These are phyloP conservation scores for Tagetes erecta DNA, from an alignment of 129 eudicot species.

Conservation along the genomic window DNA sequence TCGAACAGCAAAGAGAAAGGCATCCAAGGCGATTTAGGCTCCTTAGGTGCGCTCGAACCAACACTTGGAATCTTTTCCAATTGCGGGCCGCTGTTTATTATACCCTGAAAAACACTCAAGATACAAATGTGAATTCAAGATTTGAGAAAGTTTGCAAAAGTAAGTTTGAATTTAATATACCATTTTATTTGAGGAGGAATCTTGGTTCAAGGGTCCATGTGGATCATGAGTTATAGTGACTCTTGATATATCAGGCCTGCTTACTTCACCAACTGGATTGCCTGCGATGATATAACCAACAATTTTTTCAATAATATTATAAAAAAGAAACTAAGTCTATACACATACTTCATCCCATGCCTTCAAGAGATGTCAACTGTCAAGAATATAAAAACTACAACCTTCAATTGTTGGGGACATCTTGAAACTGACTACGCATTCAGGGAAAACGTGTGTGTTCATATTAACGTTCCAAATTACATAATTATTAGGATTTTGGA, in stretches of 20 bases:
- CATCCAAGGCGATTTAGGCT: constrained; percentile 70
- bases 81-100: constrained; percentile 18
- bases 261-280: constrained; percentile 29
- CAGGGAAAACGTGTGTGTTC: constrained; percentile 80
- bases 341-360: not conserved
- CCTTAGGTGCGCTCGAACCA: constrained; percentile 43
- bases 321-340: not conserved
- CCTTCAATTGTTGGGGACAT: constrained; percentile 51
- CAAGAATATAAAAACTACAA: constrained; percentile 25
- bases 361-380: not conserved
- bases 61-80: constrained; percentile 33
- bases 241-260: constrained; percentile 32
- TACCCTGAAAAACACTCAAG: constrained; percentile 31
- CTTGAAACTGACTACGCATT: constrained; percentile 73
- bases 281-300: constrained; percentile 12
- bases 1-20: constrained; percentile 52
- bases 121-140: not conserved
- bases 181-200: constrained; percentile 28
- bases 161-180: constrained; percentile 2
- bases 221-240: constrained; percentile 31
- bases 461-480: constrained; percentile 76
- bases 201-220: constrained; percentile 14
- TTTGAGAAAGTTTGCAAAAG: not conserved
- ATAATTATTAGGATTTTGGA: constrained; percentile 61
- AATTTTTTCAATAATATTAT: not conserved